Conservation (phyloP, 2,329 filamentous ascomycete genomes). For the Phialophora chinensis region DNA sequence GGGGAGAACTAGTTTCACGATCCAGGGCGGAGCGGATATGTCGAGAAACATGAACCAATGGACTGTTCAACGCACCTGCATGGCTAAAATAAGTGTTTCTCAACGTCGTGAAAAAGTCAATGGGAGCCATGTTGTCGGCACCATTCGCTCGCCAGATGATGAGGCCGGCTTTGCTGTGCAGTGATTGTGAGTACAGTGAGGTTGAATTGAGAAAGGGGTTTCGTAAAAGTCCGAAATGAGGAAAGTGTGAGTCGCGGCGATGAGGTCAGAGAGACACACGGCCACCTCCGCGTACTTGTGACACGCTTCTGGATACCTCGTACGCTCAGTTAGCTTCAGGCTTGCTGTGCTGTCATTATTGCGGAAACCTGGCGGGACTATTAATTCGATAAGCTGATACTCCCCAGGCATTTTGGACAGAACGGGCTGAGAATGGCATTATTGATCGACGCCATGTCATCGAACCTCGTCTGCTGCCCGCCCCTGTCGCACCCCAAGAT, state of each 20-base stretch:
- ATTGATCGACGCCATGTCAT: constrained; percentile 1
- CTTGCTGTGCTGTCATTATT: not conserved
- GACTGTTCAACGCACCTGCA: constrained; percentile 31
- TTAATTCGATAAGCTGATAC: constrained; percentile 5
- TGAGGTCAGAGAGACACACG: not conserved
- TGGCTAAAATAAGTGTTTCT: constrained; percentile 34
- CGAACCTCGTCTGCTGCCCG: not conserved
- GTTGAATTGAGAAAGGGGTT: constrained; percentile 3
- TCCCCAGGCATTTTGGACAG: not conserved
- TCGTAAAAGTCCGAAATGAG: not conserved
- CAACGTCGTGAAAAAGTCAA: constrained; percentile 27
- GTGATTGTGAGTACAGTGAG: not conserved
- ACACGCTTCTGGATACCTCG: not conserved
- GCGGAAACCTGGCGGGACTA: not conserved
- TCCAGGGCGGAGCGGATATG: constrained; percentile 4
- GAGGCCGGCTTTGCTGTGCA: not conserved
- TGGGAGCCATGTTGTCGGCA: constrained; percentile 29
- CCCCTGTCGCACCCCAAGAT: constrained; percentile 25
- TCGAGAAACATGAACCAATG: constrained; percentile 28
- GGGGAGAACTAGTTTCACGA: constrained; percentile 33
- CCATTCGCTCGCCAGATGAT: not conserved
- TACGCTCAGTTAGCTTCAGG: not conserved
- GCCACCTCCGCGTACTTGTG: not conserved
- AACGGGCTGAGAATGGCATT: not conserved
- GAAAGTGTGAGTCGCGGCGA: not conserved